Percentiles rank a stretch among this genome's conserved stretches.
Evolutionary conservation across 176 grass and related monocot species (phyloP).

Genomic region (Lolium rigidum): DNA sequence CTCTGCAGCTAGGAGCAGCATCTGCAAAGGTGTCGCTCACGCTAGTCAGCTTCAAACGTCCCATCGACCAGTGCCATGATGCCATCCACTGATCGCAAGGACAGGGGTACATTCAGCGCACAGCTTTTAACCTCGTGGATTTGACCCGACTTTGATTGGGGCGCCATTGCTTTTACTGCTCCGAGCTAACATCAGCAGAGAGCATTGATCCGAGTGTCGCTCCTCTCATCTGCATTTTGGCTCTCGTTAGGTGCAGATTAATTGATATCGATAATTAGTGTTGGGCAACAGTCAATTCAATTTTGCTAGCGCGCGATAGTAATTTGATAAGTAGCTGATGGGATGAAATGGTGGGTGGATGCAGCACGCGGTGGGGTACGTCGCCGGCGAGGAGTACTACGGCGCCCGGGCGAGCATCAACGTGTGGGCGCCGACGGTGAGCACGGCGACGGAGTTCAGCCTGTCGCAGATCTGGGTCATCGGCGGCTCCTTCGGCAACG

Average conservation of each 20-base stretch:
- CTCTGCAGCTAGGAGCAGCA: conserved; percentile 1
- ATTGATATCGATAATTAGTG: not conserved
- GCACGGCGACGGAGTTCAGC: conserved; percentile 82
- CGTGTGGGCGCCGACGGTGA: conserved; percentile 83
- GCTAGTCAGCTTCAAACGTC: not conserved
- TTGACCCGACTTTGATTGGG: not conserved
- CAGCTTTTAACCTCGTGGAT: conserved; percentile 37
- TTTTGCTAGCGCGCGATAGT: not conserved
- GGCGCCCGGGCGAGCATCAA: conserved; percentile 93
- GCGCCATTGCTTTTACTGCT: conserved; percentile 11
- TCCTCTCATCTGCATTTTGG: not conserved
- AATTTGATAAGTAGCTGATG: not conserved
- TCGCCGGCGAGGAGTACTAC: conserved; percentile 86
- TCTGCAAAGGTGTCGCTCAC: not conserved
- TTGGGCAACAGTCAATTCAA: not conserved
- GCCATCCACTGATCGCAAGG: not conserved
- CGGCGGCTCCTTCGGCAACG: conserved; percentile 82
- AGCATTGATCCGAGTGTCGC: conserved; percentile 20
- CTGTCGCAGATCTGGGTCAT: conserved; percentile 98
- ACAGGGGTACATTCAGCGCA: conserved; percentile 7
- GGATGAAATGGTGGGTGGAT: not conserved
- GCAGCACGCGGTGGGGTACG: conserved; percentile 94
- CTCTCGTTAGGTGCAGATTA: not conserved
- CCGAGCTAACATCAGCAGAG: conserved; percentile 4
- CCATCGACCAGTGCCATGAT: conserved; percentile 9